These are phyloP conservation scores for Hypocreales sp. DNA, from an alignment of 2,329 filamentous ascomycete species.

Conservation along the genomic window DNA sequence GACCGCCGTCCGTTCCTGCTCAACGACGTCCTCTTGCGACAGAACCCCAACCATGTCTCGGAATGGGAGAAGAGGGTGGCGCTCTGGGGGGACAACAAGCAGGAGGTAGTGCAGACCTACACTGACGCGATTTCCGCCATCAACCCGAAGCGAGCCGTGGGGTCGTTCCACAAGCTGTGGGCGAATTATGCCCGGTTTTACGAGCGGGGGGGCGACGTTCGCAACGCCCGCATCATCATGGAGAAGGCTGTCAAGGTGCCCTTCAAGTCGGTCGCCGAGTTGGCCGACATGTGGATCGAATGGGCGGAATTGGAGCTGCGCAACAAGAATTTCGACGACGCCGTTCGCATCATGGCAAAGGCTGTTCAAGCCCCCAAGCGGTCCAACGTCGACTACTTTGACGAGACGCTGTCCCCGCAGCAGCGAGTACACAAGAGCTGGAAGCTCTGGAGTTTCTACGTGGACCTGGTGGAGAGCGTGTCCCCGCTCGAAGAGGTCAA, in stretches of 20 bases:
- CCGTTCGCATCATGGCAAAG: constrained; percentile 91
- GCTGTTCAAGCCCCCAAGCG: constrained; percentile 92
- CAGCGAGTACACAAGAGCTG: constrained; percentile 97
- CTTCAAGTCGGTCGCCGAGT: constrained; percentile 91
- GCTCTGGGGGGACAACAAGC: constrained; percentile 86
- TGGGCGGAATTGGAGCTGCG: constrained; percentile 98
- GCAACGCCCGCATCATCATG: constrained; percentile 81
- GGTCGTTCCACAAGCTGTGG: constrained; percentile 91
- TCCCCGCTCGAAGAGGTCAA: constrained; percentile 80
- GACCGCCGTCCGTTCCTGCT: constrained; percentile 88
- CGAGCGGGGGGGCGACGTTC: constrained; percentile 70
- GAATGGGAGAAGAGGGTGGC: constrained; percentile 98
- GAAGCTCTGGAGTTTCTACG: constrained; percentile 99
- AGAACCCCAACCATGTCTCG: constrained; percentile 89
- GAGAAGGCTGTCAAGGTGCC: constrained; percentile 97
- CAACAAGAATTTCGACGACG: constrained; percentile 89
- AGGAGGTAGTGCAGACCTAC: constrained; percentile 86
- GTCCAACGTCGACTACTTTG: constrained; percentile 98
- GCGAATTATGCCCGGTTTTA: constrained; percentile 96
- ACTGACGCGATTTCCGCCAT: constrained; percentile 87
- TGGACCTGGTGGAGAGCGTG: constrained; percentile 92
- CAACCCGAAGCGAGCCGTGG: constrained; percentile 84
- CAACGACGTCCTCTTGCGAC: constrained; percentile 86
- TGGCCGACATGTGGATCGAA: constrained; percentile 97
- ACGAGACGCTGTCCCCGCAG: constrained; percentile 84